phyloP scores from a whole-genome alignment of 75 land plant genomes.

The Pseudotsuga menziesii region DNA sequence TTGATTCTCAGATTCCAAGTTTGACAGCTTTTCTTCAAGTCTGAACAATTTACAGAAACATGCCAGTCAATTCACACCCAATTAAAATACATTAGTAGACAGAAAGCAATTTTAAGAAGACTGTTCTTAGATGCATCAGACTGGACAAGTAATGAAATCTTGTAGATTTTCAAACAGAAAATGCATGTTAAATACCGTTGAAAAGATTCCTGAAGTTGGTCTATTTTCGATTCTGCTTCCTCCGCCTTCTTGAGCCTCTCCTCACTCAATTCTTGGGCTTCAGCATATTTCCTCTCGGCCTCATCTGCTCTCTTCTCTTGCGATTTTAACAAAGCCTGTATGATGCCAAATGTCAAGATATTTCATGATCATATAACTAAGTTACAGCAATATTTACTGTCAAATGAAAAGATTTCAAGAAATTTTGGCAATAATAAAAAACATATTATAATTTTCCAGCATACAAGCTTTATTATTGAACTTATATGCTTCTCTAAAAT shows the following conservation, averaged over 20 bases:
- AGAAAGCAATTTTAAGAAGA: background rate
- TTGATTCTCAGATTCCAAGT: conserved; percentile 72
- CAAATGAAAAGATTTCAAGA: background rate
- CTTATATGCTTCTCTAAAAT: background rate
- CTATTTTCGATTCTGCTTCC: conserved; percentile 70
- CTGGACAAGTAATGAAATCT: background rate
- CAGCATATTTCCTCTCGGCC: conserved; percentile 69
- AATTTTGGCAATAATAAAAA: background rate
- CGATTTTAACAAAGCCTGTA: conserved; percentile 61
- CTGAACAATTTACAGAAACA: conserved; percentile 29
- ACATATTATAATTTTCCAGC: background rate
- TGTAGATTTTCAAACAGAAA: background rate
- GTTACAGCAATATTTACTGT: background rate
- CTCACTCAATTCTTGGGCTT: conserved; percentile 63
- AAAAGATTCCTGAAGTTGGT: conserved; percentile 67
- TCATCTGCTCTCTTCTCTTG: conserved; percentile 81
- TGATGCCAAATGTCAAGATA: background rate
- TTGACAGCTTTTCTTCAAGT: conserved; percentile 73
- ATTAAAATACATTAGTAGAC: background rate
- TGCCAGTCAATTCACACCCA: background rate
- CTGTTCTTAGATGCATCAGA: background rate
- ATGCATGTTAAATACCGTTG: conserved; percentile 55
- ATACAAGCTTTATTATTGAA: background rate
- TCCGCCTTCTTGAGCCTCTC: conserved; percentile 68
- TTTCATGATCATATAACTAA: conserved; percentile 1